Evolutionary conservation across 2,329 filamentous ascomycete species (phyloP), one percentile per base, ranked within the genome.

Genomic region (Calonectria pteridis): DNA sequence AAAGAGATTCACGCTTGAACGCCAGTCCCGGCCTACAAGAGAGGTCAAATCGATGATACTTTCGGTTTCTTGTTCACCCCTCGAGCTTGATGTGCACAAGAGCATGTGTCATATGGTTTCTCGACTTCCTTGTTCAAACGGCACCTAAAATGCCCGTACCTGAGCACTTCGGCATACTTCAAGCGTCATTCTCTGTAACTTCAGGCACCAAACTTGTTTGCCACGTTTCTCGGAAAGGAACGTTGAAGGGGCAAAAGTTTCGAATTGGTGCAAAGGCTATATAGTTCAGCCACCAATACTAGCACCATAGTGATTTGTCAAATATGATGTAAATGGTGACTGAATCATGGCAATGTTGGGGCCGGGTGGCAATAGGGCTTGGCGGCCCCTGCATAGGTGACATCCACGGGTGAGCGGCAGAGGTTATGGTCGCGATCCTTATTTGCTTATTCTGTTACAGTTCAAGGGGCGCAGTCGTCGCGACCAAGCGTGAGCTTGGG

Each of bases 141-240:
- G 43, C 5, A 13, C n/a, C 20, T n/a, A 23, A 23, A 23, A 46
- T 46, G 10, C 20, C 43, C n/a, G n/a, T 46, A 20, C 43, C 43
- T 13, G 9, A 23, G 43, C 43, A 20, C 43, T 23, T 20, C 2
- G 43, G 9, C 43, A 46, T 11, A 46, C 43, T 23, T 13, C 43
- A n/a, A 46, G 43, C 4, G 20, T 23, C 28, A 23, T 20, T 18
- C 18, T 23, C 20, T 29, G n/a, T 70, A 55, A 55, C 64, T 58
- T 28, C 64, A 72, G 64, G 70, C 29, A 62, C 70, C 55, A 40
- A 67, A 62, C 64, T 53, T 37, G 37, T 49, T 50, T 67, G 53
- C 70, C 64, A 63, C 70, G 46, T 63, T 68, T 29, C 33, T 55
- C 18, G 20, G 65, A 40, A 33, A 18, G 46, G 43, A 43, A 31